phyloP scores from a whole-genome alignment of 805 yeast species.

The Cyberlindnera japonica region DNA sequence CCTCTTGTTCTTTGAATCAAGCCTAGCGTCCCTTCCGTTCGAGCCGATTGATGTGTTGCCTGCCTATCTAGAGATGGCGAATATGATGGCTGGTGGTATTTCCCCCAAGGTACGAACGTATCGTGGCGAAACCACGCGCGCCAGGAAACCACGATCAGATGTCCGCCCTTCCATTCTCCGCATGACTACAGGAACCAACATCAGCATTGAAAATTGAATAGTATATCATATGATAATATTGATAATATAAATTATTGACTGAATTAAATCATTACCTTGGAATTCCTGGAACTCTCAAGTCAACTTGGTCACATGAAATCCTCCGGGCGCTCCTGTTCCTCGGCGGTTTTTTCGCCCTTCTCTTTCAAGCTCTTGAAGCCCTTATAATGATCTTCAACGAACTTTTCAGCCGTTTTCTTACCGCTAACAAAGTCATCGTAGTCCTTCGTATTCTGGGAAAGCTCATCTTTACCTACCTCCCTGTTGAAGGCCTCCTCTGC shows the following conservation, averaged over 20 bases:
- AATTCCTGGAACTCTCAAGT: background rate
- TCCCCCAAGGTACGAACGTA: too few relatives aligned
- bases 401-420: conserved; percentile 3
- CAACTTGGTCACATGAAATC: conserved; percentile 21
- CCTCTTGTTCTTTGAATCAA: too few relatives aligned
- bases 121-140: too few relatives aligned
- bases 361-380: conserved; percentile 22
- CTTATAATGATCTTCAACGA: conserved; percentile 9
- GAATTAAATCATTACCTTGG: background rate
- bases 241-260: background rate
- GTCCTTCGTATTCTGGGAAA: conserved; percentile 7
- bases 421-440: conserved; percentile 11
- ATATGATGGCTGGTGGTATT: too few relatives aligned
- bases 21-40: too few relatives aligned
- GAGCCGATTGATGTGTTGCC: too few relatives aligned
- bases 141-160: too few relatives aligned
- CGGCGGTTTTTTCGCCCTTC: conserved; percentile 21
- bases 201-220: too few relatives aligned
- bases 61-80: too few relatives aligned
- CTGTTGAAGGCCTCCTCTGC: conserved; percentile 16
- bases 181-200: too few relatives aligned
- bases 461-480: conserved; percentile 16
- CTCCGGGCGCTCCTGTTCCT: conserved; percentile 27
- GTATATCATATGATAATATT: too few relatives aligned
- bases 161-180: too few relatives aligned